Base-by-base conservation (phyloP, 768 basidiomycete species). In the Postia placenta region DNA sequence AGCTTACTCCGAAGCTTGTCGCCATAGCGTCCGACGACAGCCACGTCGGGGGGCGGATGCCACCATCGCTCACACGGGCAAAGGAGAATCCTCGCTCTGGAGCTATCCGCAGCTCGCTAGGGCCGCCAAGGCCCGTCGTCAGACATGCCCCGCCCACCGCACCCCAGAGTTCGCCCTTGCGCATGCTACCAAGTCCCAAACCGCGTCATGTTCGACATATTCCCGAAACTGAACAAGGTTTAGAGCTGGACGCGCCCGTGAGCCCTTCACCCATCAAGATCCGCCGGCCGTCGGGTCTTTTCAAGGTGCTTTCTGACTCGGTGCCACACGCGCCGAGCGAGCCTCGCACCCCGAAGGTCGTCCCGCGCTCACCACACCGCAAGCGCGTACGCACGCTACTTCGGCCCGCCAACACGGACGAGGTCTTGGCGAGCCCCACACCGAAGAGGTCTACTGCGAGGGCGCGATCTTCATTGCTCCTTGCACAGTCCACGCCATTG, bases 301-400 rank as follows among this genome's bases (percentile, higher is more conserved):
- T 23, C 14, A 5, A 19, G 7, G n/a, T 11, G 25, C 45, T 11
- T 33, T 36, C 30, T 19, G 45, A 19, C 28, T 24, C 81, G 63
- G 81, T 76, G 52, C 85, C 79, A 56, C 30, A n/a, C 5, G 6
- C 23, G 12, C 45, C 3, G 25, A 23, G 17, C 7, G 42, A 49
- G 28, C 15, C 42, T 20, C 48, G 28, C 26, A 26, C 38, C 11
- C 48, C 38, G 17, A 19, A 23, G 6, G 20, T 48, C 28, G 47
- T 40, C 3, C 38, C 47, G 12, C 47, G 22, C 2, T 40, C 47
- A 9, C 26, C 39, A 4, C 36, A 48, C 22, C 47, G 23, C 2
- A 30, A 17, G 19, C 47, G 28, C 25, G 39, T 48, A n/a, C 37
- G 20, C 11, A 42, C 42, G 11, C 43, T 45, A 39, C 43, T 26